These are phyloP conservation scores for Fusarium sp. DNA, from an alignment of 2,329 filamentous ascomycete species.

Conservation along the genomic window DNA sequence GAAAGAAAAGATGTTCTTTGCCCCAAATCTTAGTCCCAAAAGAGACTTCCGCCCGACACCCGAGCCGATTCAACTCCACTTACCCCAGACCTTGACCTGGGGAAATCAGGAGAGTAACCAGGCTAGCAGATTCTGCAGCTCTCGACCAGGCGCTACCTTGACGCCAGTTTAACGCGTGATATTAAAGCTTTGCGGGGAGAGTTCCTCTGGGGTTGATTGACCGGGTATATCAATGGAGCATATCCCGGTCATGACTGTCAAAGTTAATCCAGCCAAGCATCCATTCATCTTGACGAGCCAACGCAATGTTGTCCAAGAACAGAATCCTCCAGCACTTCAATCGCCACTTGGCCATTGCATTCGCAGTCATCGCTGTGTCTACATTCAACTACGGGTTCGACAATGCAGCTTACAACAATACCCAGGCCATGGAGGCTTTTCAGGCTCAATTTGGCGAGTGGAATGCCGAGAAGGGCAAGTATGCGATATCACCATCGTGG, in stretches of 20 bases:
- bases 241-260: neutral
- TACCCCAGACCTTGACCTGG: slow-evolving; percentile 15
- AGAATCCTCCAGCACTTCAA: slow-evolving; percentile 43
- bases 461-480: slow-evolving; percentile 41
- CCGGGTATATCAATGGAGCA: neutral
- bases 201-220: neutral
- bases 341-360: slow-evolving; percentile 24
- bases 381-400: slow-evolving; percentile 57
- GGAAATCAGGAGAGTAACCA: slow-evolving; percentile 6
- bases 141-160: neutral
- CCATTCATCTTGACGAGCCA: rapidly evolving
- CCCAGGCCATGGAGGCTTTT: slow-evolving; percentile 54
- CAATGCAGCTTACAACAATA: slow-evolving; percentile 53
- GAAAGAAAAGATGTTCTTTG: slow-evolving; percentile 5
- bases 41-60: slow-evolving; percentile 21
- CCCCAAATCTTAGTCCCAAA: neutral
- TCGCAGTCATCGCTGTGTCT: slow-evolving; percentile 51
- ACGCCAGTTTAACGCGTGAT: neutral
- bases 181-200: neutral
- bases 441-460: slow-evolving; percentile 51
- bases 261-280: too few species aligned
- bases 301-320: slow-evolving; percentile 16
- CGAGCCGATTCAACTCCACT: neutral
- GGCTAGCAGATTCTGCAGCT: slow-evolving; percentile 6
- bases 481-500: slow-evolving; percentile 49